phyloP scores from a whole-genome alignment of 148 eudicot genomes.

The Silene conica region DNA sequence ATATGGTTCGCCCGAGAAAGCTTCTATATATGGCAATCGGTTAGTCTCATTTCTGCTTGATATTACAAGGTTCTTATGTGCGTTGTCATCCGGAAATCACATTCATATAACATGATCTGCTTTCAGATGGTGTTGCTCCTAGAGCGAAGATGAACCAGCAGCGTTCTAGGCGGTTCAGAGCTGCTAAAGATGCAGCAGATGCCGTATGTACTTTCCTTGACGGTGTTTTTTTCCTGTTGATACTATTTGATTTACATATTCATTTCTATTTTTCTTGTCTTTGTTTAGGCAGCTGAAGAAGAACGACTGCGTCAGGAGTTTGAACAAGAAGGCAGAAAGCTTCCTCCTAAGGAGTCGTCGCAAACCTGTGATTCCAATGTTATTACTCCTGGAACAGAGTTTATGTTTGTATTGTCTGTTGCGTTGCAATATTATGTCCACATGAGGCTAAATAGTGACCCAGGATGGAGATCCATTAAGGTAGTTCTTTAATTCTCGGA shows the following conservation, averaged over 20 bases:
- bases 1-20: constrained; percentile 95
- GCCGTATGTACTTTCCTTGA: constrained; percentile 47
- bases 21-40: constrained; percentile 96
- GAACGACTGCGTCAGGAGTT: constrained; percentile 75
- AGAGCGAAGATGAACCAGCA: constrained; percentile 99
- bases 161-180: constrained; percentile 93
- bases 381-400: constrained; percentile 95
- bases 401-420: constrained; percentile 82
- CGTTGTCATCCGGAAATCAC: neutral
- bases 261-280: constrained; percentile 8
- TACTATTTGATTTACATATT: neutral
- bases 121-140: constrained; percentile 96
- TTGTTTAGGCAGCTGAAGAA: constrained; percentile 78
- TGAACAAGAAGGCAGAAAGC: constrained; percentile 84
- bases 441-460: constrained; percentile 78
- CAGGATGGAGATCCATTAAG: constrained; percentile 96
- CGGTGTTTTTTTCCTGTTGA: neutral
- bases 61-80: neutral
- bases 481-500: constrained; percentile 32
- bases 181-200: constrained; percentile 98
- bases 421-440: constrained; percentile 94
- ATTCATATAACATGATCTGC: constrained; percentile 13
- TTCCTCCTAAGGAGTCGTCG: constrained; percentile 65
- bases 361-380: constrained; percentile 90
- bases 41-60: constrained; percentile 32